Base-by-base conservation (phyloP, 805 yeast genomes). In the Candida tibetensis region DNA sequence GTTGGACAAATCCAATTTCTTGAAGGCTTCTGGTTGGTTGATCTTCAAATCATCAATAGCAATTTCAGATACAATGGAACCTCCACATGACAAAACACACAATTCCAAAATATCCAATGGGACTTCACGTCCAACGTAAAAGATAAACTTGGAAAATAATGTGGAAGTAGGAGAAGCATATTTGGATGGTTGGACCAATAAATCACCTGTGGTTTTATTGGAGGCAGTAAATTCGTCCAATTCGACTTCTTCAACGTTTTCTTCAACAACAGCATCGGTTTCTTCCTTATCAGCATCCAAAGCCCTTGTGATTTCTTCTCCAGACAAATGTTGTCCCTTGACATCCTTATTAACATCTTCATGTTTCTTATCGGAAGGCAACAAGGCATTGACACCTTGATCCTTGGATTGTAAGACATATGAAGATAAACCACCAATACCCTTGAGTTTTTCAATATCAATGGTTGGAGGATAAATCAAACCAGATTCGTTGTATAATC, bases 61-160 rank as follows among this genome's bases (percentile, higher is more conserved):
- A 41, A 93, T 77, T 65, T 93, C 99, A 53, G 95, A 82, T 32
- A 90, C 77, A 25, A 88, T 73, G 43, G 74, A 71, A 36, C 97
- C 98, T 44, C 97, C 97, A 53, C 84, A 80, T 1, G 96, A 78
- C 40, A 89, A 69, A 42, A 90, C 81, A 47, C 89, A 74, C 59
- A 93, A 86, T 67, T 93, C 98, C 48, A 91, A 69, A 48, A 89
- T 78, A 52, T 93, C 98, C 45, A 90, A 70, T 17, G 98, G 87
- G 28, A 93, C 98, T 69, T 93, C 99, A 64, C 99, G 85, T 38
- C 97, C 96, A 41, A 93, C 77, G 58, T 67, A 93, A 63, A 93
- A 91, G 4, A 83, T 77, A 59, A 89, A 85, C 39, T 77, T 76
- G 30, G 82, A 71, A 55, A 91, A 86, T 35, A 93, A 66, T 26